phyloP scores from a whole-genome alignment of 805 yeast species.

The Kazachstania taianensis region DNA sequence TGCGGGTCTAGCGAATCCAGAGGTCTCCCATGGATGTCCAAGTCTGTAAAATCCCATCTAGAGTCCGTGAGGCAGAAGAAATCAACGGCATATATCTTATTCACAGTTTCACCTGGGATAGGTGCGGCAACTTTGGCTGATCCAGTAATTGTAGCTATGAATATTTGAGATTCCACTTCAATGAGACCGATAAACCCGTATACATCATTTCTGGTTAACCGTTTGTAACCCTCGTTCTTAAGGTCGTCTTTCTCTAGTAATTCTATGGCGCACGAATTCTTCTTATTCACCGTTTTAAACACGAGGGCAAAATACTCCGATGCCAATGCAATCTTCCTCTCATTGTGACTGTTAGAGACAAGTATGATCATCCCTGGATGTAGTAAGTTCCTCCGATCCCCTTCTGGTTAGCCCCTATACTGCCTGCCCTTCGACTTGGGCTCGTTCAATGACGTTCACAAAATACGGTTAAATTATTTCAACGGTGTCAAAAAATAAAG shows the following conservation, averaged over 20 bases:
- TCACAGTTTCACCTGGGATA: conserved; percentile 63
- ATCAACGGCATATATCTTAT: conserved; percentile 73
- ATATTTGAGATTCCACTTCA: conserved; percentile 54
- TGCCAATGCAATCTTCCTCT: conserved; percentile 11
- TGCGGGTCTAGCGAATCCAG: conserved; percentile 1
- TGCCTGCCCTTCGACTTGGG: too few species aligned
- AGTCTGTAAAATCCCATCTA: conserved; percentile 72
- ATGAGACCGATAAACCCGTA: conserved; percentile 80
- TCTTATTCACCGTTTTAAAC: conserved; percentile 13
- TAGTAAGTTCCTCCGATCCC: too few species aligned
- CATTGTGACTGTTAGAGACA: conserved; percentile 7
- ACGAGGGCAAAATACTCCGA: conserved; percentile 9
- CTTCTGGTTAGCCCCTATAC: too few species aligned
- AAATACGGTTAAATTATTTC: too few species aligned
- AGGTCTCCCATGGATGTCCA: conserved; percentile 52
- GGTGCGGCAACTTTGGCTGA: conserved; percentile 75
- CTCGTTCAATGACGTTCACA: too few species aligned
- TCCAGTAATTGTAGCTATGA: conserved; percentile 71
- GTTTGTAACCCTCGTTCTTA: conserved; percentile 31
- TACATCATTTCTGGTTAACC: conserved; percentile 36
- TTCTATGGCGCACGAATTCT: conserved; percentile 38
- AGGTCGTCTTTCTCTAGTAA: conserved; percentile 33
- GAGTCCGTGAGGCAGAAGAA: conserved; percentile 64
- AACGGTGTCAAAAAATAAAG: too few species aligned
- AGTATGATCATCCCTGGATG: conserved; percentile 22